These are phyloP conservation scores for Arabidopsis hybrid DNA, from an alignment of 441 rosid species.

Conservation along the genomic window DNA sequence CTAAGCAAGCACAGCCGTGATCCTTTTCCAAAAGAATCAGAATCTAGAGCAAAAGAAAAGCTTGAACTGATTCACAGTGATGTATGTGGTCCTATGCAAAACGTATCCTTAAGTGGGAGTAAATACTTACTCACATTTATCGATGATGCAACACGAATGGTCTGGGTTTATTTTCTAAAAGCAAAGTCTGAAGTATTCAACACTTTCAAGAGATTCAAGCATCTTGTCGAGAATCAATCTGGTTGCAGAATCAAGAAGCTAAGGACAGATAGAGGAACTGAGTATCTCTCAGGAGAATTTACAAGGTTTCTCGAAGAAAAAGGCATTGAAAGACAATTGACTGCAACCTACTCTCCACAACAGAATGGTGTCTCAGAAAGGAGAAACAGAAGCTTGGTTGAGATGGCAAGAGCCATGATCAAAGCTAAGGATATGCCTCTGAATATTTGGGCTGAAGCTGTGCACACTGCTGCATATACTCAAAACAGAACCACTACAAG, in stretches of 20 bases:
- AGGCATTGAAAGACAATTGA: too few relatives aligned
- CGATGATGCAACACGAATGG: slow-evolving; percentile 14
- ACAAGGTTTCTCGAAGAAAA: neutral
- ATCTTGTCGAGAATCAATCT: slow-evolving; percentile 16
- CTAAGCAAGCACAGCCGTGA: too few relatives aligned
- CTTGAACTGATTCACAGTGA: too few relatives aligned
- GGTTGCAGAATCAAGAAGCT: neutral
- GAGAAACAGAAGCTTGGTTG: neutral
- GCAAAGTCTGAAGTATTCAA: slow-evolving; percentile 7
- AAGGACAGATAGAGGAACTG: neutral
- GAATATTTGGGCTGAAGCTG: too few relatives aligned
- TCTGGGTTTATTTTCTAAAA: too few relatives aligned
- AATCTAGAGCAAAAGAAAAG: too few relatives aligned
- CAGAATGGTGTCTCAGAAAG: slow-evolving; percentile 18
- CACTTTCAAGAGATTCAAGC: slow-evolving; percentile 19
- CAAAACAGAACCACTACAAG: neutral
- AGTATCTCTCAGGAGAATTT: neutral
- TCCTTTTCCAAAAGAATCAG: too few relatives aligned
- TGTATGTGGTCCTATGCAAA: neutral
- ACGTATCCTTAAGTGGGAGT: neutral
- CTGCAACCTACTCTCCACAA: too few relatives aligned
- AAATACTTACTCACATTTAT: neutral
- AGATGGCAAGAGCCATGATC: slow-evolving; percentile 13
- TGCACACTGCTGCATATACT: too few relatives aligned
- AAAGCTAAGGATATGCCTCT: neutral